Evolutionary conservation across 192 early-diverging fungal species (phyloP).

Genomic region (Diversispora eburnea): DNA sequence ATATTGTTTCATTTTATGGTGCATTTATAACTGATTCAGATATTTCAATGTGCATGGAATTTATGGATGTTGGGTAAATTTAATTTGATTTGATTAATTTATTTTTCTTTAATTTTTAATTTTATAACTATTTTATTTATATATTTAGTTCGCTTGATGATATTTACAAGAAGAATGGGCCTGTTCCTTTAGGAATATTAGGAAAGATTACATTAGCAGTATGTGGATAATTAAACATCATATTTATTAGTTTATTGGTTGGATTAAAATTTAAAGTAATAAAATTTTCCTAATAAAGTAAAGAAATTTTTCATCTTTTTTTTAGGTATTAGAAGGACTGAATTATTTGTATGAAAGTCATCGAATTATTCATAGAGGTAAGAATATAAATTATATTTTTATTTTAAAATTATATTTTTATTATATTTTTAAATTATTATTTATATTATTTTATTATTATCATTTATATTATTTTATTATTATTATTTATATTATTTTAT

Average conservation of each 20-base stretch:
- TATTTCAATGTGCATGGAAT: conserved; percentile 97
- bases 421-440: not conserved
- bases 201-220: conserved; percentile 81
- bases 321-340: conserved; percentile 63
- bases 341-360: conserved; percentile 86
- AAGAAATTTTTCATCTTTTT: too few relatives aligned
- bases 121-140: not conserved
- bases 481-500: not conserved
- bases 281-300: too few relatives aligned
- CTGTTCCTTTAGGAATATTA: conserved; percentile 84
- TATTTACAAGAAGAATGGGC: conserved; percentile 88
- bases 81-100: not conserved
- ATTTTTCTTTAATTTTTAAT: not conserved
- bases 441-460: conserved; percentile 2
- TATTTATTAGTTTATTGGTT: too few relatives aligned
- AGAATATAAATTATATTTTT: conserved; percentile 2
- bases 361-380: conserved; percentile 93
- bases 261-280: too few relatives aligned
- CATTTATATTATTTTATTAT: not conserved
- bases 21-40: conserved; percentile 81
- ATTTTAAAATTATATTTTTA: not conserved
- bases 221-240: conserved; percentile 20
- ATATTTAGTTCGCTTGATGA: conserved; percentile 71
- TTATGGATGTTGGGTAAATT: conserved; percentile 82
- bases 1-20: conserved; percentile 97